A percentile compares a stretch with the other conserved stretches of the same genome.
These are phyloP conservation scores for Malassezia globosa DNA, from an alignment of 1,284 basidiomycete genomes.

Conservation along the genomic window DNA sequence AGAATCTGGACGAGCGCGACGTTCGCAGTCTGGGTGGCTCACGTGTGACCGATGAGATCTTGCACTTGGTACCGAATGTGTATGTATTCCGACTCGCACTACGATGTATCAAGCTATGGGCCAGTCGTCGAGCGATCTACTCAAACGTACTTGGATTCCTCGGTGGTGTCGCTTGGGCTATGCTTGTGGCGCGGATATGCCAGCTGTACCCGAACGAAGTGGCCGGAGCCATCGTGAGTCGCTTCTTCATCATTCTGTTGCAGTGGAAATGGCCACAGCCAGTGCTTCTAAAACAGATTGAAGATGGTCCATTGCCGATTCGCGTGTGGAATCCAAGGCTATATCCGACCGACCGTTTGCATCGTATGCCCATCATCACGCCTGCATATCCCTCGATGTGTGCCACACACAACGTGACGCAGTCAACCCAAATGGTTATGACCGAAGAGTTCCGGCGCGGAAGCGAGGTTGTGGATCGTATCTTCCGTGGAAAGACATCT, in stretches of 20 bases:
- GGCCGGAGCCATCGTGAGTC: conserved; percentile 86
- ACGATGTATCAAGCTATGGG: conserved; percentile 95
- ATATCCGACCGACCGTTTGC: conserved; percentile 80
- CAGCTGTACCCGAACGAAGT: conserved; percentile 92
- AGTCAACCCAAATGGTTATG: conserved; percentile 91
- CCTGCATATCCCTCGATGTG: conserved; percentile 99
- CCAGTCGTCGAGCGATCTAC: conserved; percentile 88
- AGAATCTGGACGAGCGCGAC: conserved; percentile 86
- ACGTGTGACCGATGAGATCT: conserved; percentile 87
- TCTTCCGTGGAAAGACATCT: conserved; percentile 68
- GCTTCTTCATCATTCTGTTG: conserved; percentile 93
- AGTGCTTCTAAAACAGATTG: conserved; percentile 78
- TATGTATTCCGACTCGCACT: conserved; percentile 86
- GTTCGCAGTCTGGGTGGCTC: conserved; percentile 91
- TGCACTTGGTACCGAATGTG: conserved; percentile 88
- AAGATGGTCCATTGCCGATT: conserved; percentile 82
- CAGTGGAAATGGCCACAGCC: conserved; percentile 99
- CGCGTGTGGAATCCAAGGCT: conserved; percentile 97
- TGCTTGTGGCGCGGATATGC: conserved; percentile 95
- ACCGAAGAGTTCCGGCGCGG: conserved; percentile 90
- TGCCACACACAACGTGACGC: conserved; percentile 92
- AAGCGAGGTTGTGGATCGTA: conserved; percentile 81
- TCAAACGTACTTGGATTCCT: conserved; percentile 96
- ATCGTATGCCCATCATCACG: conserved; percentile 99
- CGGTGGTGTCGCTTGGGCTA: conserved; percentile 97